A percentile compares a stretch with the other conserved stretches of the same genome.
These are phyloP conservation scores for Xerocomellus dryophilus DNA, from an alignment of 768 basidiomycete genomes.

Conservation along the genomic window DNA sequence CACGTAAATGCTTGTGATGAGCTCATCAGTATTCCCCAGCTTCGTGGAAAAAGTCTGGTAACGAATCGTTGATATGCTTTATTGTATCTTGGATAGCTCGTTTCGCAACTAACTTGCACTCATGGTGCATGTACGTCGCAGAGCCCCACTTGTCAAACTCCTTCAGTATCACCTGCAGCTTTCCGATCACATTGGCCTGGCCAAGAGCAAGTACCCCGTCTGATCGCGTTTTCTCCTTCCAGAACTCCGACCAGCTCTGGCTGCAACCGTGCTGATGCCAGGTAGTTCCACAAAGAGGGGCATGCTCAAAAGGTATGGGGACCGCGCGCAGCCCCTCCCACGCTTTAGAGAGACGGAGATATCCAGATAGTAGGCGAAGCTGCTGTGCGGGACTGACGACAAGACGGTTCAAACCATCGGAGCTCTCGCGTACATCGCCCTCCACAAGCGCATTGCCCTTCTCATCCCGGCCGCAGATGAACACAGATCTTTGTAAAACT, in stretches of 20 bases:
- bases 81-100: slow-evolving; percentile 54
- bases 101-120: slow-evolving; percentile 60
- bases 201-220: slow-evolving; percentile 59
- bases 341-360: slow-evolving; percentile 59
- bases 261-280: slow-evolving; percentile 74
- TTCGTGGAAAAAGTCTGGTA: slow-evolving; percentile 61
- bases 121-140: slow-evolving; percentile 77
- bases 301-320: slow-evolving; percentile 64
- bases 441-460: slow-evolving; percentile 20
- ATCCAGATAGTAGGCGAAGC: slow-evolving; percentile 64
- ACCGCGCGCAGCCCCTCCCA: slow-evolving; percentile 63
- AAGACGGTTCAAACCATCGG: slow-evolving; percentile 44
- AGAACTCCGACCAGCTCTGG: slow-evolving; percentile 74
- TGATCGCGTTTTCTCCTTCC: slow-evolving; percentile 69
- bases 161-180: slow-evolving; percentile 57
- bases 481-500: slow-evolving; percentile 62
- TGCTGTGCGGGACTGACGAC: slow-evolving; percentile 57
- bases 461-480: slow-evolving; percentile 18
- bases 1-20: not conserved
- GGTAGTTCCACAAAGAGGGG: slow-evolving; percentile 57
- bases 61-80: slow-evolving; percentile 52
- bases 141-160: slow-evolving; percentile 70
- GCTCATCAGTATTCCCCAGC: slow-evolving; percentile 28
- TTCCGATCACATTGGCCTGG: slow-evolving; percentile 64
- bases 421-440: slow-evolving; percentile 31